Conservation (phyloP, 441 rosid genomes). For the Viola pubescens region DNA sequence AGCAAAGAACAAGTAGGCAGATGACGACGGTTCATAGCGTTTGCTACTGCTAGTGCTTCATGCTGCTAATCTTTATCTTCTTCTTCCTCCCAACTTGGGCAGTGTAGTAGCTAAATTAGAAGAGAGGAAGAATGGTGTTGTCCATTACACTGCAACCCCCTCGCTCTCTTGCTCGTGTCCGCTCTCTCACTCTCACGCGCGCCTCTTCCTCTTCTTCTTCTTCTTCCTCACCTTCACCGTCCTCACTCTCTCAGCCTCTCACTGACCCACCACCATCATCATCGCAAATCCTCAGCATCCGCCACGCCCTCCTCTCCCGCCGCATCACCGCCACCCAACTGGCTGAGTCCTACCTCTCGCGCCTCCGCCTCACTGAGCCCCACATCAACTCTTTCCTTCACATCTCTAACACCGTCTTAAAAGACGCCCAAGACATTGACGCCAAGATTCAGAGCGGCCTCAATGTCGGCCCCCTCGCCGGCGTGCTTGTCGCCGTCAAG, state of each 20-base stretch:
- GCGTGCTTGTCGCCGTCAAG: constrained; percentile 70
- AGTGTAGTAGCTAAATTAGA: no score
- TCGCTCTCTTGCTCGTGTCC: no score
- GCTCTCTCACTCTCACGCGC: no score
- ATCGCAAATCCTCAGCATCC: constrained; percentile 66
- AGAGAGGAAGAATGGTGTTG: no score
- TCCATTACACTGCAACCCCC: no score
- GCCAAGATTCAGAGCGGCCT: constrained; percentile 41
- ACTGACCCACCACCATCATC: constrained; percentile 23
- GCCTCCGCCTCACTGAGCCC: constrained; percentile 68
- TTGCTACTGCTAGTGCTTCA: no score
- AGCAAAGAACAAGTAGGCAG: no score
- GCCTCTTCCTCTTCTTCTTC: no score
- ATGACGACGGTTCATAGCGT: no score
- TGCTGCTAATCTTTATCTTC: no score
- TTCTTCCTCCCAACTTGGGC: no score
- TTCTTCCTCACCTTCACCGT: constrained; percentile 11
- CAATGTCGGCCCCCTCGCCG: constrained; percentile 68
- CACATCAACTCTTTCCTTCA: constrained; percentile 72
- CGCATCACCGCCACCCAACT: constrained; percentile 51
- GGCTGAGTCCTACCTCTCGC: constrained; percentile 59
- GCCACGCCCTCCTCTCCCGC: constrained; percentile 73
- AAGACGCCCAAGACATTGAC: constrained; percentile 52
- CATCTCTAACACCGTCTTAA: constrained; percentile 43
- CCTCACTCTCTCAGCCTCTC: background rate